Evolutionary conservation across 139 green algal species (phyloP).

Genomic region (Parachlorella kessleri): DNA sequence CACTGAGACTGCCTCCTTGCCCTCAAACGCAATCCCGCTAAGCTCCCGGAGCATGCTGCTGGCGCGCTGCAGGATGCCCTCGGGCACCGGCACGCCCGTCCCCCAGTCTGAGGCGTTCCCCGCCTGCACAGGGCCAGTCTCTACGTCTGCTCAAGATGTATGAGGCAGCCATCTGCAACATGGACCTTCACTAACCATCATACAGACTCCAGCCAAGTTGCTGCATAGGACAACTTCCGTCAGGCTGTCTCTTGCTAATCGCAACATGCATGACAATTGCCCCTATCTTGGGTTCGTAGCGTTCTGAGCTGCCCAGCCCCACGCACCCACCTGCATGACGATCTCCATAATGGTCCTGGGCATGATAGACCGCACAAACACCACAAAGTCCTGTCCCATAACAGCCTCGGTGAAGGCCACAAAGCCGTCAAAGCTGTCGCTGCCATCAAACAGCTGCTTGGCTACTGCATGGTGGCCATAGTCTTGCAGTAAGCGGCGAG

Average conservation of each 20-base stretch:
- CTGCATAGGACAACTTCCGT: no score
- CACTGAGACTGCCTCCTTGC: slow-evolving; percentile 10
- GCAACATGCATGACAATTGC: no score
- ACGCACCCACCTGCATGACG: slow-evolving; percentile 26
- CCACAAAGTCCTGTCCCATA: slow-evolving; percentile 42
- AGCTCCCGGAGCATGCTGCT: slow-evolving; percentile 18
- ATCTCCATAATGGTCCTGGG: slow-evolving; percentile 46
- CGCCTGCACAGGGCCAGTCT: slow-evolving; percentile 9
- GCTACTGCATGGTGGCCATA: slow-evolving; percentile 47
- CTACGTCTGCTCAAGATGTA: no score
- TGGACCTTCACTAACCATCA: no score
- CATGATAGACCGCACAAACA: slow-evolving; percentile 29
- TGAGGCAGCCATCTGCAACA: no score
- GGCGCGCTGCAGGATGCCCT: background rate
- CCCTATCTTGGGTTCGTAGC: no score
- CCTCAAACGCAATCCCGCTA: background rate
- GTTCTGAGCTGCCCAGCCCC: no score
- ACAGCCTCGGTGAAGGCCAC: slow-evolving; percentile 47
- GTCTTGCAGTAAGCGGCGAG: slow-evolving; percentile 20
- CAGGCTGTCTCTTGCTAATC: no score
- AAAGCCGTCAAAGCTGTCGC: slow-evolving; percentile 28
- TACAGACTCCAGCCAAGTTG: no score
- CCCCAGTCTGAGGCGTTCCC: slow-evolving; percentile 17
- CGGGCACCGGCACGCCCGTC: background rate
- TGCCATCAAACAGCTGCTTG: slow-evolving; percentile 41